Conservation (phyloP, 345 rosid species). For the Kandelia obovata region DNA sequence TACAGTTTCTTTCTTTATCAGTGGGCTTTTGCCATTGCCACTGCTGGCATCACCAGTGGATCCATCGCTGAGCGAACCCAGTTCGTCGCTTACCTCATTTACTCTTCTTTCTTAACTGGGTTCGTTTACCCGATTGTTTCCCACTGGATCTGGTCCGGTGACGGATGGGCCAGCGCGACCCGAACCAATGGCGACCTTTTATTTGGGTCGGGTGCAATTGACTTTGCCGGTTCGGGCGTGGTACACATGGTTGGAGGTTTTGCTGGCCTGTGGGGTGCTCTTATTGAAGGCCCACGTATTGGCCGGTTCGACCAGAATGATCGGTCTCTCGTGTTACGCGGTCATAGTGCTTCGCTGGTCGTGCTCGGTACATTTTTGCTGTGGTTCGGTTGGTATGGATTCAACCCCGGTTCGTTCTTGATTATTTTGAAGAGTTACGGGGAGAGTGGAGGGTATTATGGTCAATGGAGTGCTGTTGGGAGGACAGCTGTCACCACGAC, state of each 20-base stretch:
- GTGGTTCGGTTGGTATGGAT: conserved; percentile 48
- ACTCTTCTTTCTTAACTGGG: conserved; percentile 61
- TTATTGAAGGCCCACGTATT: conserved; percentile 39
- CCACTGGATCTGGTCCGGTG: conserved; percentile 63
- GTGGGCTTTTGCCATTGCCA: conserved; percentile 64
- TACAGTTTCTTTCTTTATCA: conserved; percentile 58
- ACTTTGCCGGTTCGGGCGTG: conserved; percentile 45
- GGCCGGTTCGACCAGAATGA: conserved; percentile 33
- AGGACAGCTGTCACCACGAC: conserved; percentile 30
- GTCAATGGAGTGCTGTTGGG: conserved; percentile 33
- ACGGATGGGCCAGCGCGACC: conserved; percentile 60
- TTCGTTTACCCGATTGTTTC: conserved; percentile 60
- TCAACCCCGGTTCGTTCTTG: conserved; percentile 40
- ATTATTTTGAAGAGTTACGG: conserved; percentile 25
- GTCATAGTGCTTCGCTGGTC: conserved; percentile 39
- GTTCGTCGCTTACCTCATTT: conserved; percentile 58
- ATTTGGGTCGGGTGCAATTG: conserved; percentile 44
- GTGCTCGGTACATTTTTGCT: conserved; percentile 34
- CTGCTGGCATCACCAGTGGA: conserved; percentile 60
- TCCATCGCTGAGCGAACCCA: conserved; percentile 75
- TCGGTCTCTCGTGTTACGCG: conserved; percentile 28
- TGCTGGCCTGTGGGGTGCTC: conserved; percentile 47
- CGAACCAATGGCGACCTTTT: conserved; percentile 29
- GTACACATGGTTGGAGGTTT: conserved; percentile 48
- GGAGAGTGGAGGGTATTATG: conserved; percentile 15